Conservation (phyloP, 495 filamentous ascomycete species). For the Hyaloscypha hepaticicola region DNA sequence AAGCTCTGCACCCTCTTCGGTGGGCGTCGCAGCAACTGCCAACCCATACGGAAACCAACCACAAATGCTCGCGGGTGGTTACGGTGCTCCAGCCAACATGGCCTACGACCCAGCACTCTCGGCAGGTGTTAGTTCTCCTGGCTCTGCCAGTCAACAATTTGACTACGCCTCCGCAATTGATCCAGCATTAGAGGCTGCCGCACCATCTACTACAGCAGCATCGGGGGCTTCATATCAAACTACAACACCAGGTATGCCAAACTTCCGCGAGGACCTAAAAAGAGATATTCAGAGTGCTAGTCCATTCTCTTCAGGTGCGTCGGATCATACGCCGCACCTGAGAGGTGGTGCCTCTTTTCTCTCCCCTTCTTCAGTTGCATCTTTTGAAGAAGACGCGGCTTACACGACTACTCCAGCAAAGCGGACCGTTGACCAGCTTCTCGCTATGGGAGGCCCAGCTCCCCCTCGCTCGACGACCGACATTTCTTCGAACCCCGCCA, state of each 20-base stretch:
- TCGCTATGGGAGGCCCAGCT: slow-evolving; percentile 61
- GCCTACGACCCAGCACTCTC: slow-evolving; percentile 40
- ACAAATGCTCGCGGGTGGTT: slow-evolving; percentile 38
- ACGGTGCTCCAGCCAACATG: slow-evolving; percentile 34
- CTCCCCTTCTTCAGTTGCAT: slow-evolving; percentile 33
- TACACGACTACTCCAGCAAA: slow-evolving; percentile 59
- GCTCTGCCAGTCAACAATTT: slow-evolving; percentile 61
- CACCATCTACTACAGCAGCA: slow-evolving; percentile 23
- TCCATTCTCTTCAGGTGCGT: slow-evolving; percentile 40
- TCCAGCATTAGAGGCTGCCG: slow-evolving; percentile 62
- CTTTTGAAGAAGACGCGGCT: slow-evolving; percentile 40
- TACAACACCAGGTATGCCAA: slow-evolving; percentile 34
- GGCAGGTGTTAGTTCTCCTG: slow-evolving; percentile 47
- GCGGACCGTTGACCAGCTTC: slow-evolving; percentile 70
- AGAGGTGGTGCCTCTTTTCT: slow-evolving; percentile 43
- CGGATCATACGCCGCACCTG: slow-evolving; percentile 37
- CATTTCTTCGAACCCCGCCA: slow-evolving; percentile 44
- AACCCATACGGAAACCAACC: slow-evolving; percentile 37
- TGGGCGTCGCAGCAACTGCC: slow-evolving; percentile 33
- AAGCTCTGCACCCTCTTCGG: slow-evolving; percentile 33
- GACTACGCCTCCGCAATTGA: slow-evolving; percentile 73
- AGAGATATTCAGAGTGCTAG: slow-evolving; percentile 38
- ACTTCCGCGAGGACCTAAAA: slow-evolving; percentile 34
- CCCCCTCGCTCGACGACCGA: slow-evolving; percentile 58
- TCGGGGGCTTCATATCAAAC: slow-evolving; percentile 12